Evolutionary conservation across 768 basidiomycete genomes (phyloP), one percentile per base, ranked within the genome.

Genomic region (Phylloporus sp.): DNA sequence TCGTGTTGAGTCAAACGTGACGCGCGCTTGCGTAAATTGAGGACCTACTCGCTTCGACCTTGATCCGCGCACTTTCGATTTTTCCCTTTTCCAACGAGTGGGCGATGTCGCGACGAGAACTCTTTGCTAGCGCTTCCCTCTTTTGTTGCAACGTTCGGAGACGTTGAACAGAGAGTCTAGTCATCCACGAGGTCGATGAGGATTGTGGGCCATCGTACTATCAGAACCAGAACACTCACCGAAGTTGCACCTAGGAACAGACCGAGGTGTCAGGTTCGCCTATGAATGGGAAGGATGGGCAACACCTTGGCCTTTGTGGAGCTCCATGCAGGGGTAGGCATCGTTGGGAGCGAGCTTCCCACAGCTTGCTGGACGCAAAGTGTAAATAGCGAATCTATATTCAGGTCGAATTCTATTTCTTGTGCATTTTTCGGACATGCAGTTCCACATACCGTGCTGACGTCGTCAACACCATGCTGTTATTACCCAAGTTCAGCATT

Each of bases 111-210:
- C 89, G 74, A 17, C 92, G 75, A 28, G 86, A 61, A 32, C 68
- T 53, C 66, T 87, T 86, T 3, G 84, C 82, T 17, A 96, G 81
- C 0, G 93, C 91, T 55, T 84, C 81, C 68, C 87, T 93, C 79
- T 98, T 98, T 70, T 93, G 88, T 56, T 93, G 87, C 9, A 92
- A 70, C 17, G 84, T 93, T 46, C 89, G 78, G 49, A 92, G 72
- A 15, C 89, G 80, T 65, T 94, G 90, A 18, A 92, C 86, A 1
- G 89, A 87, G 27, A 94, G 75, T 48, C 89, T 92, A 50, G 54
- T 32, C 49, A 49, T 40, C n/a, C 41, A 37, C 31, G 27, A 31
- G 18, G 13, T 39, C 15, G 31, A 27, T 32, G 18, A 13, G n/a
- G 29, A 33, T 27, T 13, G 24, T n/a, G n/a, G n/a, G n/a, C n/a